Evolutionary conservation across 495 filamentous ascomycete species (phyloP), one percentile per base, ranked within the genome.

Genomic region (Baudoinia panamericana): DNA sequence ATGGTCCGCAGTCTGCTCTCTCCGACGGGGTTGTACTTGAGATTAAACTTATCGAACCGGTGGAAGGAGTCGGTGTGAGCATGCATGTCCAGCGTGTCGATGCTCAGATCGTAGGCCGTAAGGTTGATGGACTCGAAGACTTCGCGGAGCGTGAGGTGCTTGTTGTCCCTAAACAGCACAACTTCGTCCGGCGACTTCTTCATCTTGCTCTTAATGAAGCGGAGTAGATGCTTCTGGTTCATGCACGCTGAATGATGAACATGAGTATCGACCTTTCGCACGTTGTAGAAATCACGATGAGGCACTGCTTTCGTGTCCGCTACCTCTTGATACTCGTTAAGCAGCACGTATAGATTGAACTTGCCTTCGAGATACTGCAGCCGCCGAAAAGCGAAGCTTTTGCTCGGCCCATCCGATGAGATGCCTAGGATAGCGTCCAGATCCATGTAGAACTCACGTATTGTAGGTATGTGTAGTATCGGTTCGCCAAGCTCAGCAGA

Each of bases 151-250:
- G 90, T 95, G 52, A 97, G 63, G 58, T 92, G 73, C 60, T 88
- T 93, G 37, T 83, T 87, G 63, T 97, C 92, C 51, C 90, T 72
- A 57, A 76, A 93, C 39, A 96, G 70, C 13, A 97, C 90, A 24
- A 87, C 76, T 64, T 97, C 90, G 56, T 95, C 80, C 3, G 84
- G 86, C 4, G 69, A 88, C 56, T 92, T 96, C 69, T 94, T 93
- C 82, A 97, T 93, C 62, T 95, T 96, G 65, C 84, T 93, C 61
- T 97, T 97, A 63, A 97, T 97, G 61, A 96, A 97, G 27, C 90
- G 82, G 44, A 97, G 68, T 29, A 97, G 65, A 68, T 97, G 90
- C 56, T 97, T 97, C 64, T 96, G 90, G 59, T 96, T 97, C 90
- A 97, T 97, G 58, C 92, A 96, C 27, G 90, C 92, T 4, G 90